A percentile compares a stretch with the other conserved stretches of the same genome.
Evolutionary conservation across 2,329 filamentous ascomycete genomes (phyloP).

Genomic region (Hymenotorrendiella dingleyae): DNA sequence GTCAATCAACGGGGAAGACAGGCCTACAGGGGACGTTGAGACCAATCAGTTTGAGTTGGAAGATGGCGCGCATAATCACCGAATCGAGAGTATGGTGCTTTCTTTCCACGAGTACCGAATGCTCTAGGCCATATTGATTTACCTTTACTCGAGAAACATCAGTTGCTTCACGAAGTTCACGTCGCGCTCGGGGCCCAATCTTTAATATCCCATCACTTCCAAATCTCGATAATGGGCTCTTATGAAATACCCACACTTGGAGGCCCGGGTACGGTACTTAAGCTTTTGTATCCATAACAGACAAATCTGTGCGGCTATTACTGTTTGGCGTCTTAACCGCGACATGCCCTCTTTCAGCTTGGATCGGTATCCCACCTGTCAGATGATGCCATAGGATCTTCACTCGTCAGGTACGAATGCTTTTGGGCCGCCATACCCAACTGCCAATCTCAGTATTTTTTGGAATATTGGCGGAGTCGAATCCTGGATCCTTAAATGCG

Average conservation of each 20-base stretch:
- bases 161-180: no score
- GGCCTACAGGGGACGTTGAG: no score
- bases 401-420: conserved; percentile 23
- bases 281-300: not conserved
- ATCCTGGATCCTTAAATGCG: no score
- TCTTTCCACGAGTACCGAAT: no score
- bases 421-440: conserved; percentile 28
- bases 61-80: conserved; percentile 9
- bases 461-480: no score
- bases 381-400: conserved; percentile 12
- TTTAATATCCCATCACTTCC: not conserved
- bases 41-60: not conserved
- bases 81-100: no score
- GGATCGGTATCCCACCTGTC: conserved; percentile 5
- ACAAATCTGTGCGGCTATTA: not conserved
- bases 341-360: conserved; percentile 6
- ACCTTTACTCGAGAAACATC: no score
- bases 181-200: no score
- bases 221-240: not conserved
- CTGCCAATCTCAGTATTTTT: no score
- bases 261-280: not conserved
- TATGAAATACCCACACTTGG: not conserved
- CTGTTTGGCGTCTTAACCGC: not conserved
- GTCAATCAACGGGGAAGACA: no score
- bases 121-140: no score